Percentiles rank a stretch among this genome's conserved stretches.
Conservation (phyloP, 495 filamentous ascomycete species). For the Neurospora hispaniola region DNA sequence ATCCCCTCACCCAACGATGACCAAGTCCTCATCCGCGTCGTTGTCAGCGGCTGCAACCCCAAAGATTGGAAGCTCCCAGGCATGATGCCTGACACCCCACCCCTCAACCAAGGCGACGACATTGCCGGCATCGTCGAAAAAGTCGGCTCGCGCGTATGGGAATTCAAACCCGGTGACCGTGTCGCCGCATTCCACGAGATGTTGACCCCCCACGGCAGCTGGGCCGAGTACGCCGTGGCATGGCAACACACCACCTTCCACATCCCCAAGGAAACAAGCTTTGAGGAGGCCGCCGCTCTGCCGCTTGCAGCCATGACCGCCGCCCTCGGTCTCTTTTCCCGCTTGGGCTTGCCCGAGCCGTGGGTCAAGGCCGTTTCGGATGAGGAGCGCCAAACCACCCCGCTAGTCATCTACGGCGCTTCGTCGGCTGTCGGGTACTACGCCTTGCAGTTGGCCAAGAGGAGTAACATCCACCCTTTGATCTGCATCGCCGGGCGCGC, state of each 20-base stretch:
- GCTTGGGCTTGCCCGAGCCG: conserved; percentile 51
- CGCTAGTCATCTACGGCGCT: conserved; percentile 53
- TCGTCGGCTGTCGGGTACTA: conserved; percentile 57
- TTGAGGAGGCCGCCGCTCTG: conserved; percentile 64
- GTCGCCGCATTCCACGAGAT: conserved; percentile 61
- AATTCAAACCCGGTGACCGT: conserved; percentile 56
- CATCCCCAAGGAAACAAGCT: conserved; percentile 50
- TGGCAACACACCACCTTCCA: conserved; percentile 59
- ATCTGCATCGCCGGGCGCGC: conserved; percentile 57
- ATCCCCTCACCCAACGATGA: conserved; percentile 49
- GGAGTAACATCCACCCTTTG: conserved; percentile 63
- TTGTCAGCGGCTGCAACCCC: conserved; percentile 61
- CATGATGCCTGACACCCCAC: not conserved
- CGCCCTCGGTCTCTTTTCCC: conserved; percentile 50
- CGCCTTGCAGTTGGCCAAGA: conserved; percentile 54
- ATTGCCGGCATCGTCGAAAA: conserved; percentile 58
- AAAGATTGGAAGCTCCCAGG: conserved; percentile 62
- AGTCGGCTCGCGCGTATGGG: conserved; percentile 49
- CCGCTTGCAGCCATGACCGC: conserved; percentile 69
- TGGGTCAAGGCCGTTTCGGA: conserved; percentile 35
- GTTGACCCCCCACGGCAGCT: conserved; percentile 43
- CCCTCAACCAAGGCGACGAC: conserved; percentile 56
- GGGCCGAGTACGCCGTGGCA: conserved; percentile 60
- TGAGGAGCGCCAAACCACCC: conserved; percentile 20
- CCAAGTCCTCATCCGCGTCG: conserved; percentile 61